These are phyloP conservation scores for Pyrenula aspistea DNA, from an alignment of 495 filamentous ascomycete species.

Conservation along the genomic window DNA sequence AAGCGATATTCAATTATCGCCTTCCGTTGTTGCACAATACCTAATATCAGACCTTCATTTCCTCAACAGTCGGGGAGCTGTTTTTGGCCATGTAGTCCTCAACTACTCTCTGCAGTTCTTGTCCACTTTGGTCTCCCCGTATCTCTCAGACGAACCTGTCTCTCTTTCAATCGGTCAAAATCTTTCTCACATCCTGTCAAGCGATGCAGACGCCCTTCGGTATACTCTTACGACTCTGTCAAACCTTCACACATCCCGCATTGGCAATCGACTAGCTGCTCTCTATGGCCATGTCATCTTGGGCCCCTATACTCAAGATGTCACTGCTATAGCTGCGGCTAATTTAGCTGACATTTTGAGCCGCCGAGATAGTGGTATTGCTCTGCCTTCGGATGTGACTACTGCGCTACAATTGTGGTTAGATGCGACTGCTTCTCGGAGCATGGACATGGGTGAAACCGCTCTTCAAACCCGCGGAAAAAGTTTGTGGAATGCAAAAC, in stretches of 20 bases:
- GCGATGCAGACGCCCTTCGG: neutral
- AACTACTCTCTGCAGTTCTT: neutral
- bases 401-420: neutral
- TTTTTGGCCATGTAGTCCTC: neutral
- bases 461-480: neutral
- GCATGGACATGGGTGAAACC: neutral
- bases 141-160: neutral
- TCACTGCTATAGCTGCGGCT: slow-evolving; percentile 19
- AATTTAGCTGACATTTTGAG: slow-evolving; percentile 25
- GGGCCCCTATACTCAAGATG: slow-evolving; percentile 13
- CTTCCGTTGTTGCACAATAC: neutral
- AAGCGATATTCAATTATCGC: neutral
- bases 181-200: neutral
- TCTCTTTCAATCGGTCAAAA: neutral
- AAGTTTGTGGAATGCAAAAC: neutral
- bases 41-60: neutral
- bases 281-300: slow-evolving; percentile 23
- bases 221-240: neutral
- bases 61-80: neutral
- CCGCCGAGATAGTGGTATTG: neutral
- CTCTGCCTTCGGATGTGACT: neutral
- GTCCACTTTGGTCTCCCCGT: neutral
- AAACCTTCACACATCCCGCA: neutral
- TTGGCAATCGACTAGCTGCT: slow-evolving; percentile 8
- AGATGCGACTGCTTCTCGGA: neutral